A percentile compares a stretch with the other conserved stretches of the same genome.
These are phyloP conservation scores for Vanderwaltozyma verrucispora DNA, from an alignment of 805 yeast genomes.

Conservation along the genomic window DNA sequence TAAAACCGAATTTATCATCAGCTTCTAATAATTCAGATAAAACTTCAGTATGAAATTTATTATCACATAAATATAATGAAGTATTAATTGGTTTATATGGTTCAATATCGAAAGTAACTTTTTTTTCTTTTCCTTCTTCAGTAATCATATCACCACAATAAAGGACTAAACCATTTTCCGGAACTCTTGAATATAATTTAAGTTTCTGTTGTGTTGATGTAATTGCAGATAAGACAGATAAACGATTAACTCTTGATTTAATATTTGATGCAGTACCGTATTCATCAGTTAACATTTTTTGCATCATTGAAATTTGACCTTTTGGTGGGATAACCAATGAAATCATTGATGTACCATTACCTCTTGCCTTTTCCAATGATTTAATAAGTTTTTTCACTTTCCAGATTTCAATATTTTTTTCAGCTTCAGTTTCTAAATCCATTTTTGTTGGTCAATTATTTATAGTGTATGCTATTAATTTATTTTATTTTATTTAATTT, in stretches of 20 bases:
- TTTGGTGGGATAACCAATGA: constrained; percentile 92
- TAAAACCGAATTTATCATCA: constrained; percentile 95
- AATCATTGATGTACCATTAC: constrained; percentile 99
- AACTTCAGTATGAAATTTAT: constrained; percentile 97
- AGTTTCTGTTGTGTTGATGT: constrained; percentile 96
- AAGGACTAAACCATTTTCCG: constrained; percentile 88
- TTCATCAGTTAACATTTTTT: constrained; percentile 93
- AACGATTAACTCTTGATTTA: constrained; percentile 93
- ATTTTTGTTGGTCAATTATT: background rate
- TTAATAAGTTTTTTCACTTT: constrained; percentile 92
- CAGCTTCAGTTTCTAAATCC: constrained; percentile 58
- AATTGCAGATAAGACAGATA: constrained; percentile 91
- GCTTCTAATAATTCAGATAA: constrained; percentile 86
- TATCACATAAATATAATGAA: constrained; percentile 91
- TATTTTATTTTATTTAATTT: too few relatives aligned
- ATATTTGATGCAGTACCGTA: constrained; percentile 98
- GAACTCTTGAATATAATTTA: constrained; percentile 80
- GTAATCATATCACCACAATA: constrained; percentile 98
- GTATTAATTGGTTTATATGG: constrained; percentile 99
- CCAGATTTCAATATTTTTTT: constrained; percentile 97
- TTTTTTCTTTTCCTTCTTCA: constrained; percentile 95
- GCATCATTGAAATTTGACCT: constrained; percentile 81
- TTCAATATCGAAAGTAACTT: constrained; percentile 92
- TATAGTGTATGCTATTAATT: too few relatives aligned
- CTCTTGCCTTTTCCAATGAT: constrained; percentile 82